Evolutionary conservation across 2,329 filamentous ascomycete species (phyloP), one percentile per base, ranked within the genome.

Genomic region (Claviceps fusiformis): DNA sequence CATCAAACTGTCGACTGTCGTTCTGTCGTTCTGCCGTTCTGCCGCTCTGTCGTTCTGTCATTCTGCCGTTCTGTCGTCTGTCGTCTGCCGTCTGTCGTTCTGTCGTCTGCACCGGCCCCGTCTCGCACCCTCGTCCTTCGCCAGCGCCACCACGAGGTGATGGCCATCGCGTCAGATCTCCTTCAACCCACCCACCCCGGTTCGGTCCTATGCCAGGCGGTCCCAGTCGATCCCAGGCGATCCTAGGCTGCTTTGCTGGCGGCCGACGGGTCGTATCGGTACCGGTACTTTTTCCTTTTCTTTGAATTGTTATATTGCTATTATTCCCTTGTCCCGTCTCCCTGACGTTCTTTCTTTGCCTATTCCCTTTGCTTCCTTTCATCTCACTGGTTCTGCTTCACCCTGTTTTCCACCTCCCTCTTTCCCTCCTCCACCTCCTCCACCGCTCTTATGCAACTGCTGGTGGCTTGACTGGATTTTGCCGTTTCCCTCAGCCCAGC

Each of bases 141-240:
- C 61, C 60, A 63, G 62, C 65, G 65, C 66, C 66, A 68, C 66
- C 66, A 67, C 66, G 66, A 66, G 64, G 65, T 62, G 49, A 54
- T 61, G 52, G 52, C 50, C 61, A 64, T 65, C 65, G 61, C 61
- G 61, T 65, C 64, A 68, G 66, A 68, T 68, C 66, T 68, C 60
- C 53, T 63, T 59, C 60, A 47, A 53, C 13, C 56, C 56, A 56
- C 29, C 51, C 54, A 53, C 54, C 60, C 58, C 56, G 49, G 59
- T 59, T 19, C 19, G 19, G 19, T 57, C 46, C 54, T 33, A 52
- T 52, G 45, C 56, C 33, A 56, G 58, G 46, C 19, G 19, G 19
- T 19, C 19, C 19, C 19, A 19, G 19, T 19, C 46, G 27, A 35
- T 53, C 51, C 56, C 29, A 56, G 58, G 49, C 58, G 41, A 27